These are phyloP conservation scores for Globisporangium nagaii DNA, from an alignment of 352 stramenopile genomes.

Conservation along the genomic window DNA sequence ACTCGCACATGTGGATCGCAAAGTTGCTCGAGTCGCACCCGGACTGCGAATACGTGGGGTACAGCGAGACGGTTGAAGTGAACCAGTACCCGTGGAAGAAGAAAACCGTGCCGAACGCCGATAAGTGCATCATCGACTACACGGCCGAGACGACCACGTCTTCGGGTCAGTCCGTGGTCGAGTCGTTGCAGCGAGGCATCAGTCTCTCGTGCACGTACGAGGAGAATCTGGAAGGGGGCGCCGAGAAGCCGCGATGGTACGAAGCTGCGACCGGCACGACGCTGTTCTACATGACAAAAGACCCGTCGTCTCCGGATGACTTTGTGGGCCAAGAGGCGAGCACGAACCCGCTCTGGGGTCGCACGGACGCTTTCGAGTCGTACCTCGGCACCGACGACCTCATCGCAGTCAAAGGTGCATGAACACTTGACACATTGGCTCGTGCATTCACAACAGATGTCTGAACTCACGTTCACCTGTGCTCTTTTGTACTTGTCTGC, in stretches of 20 bases:
- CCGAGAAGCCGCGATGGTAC: slow-evolving; percentile 86
- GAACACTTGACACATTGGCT: not conserved
- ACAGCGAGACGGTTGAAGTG: slow-evolving; percentile 88
- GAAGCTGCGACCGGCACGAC: slow-evolving; percentile 64
- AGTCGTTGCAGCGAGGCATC: slow-evolving; percentile 56
- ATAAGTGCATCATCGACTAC: slow-evolving; percentile 72
- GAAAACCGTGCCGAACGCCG: slow-evolving; percentile 69
- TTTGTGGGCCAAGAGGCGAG: slow-evolving; percentile 42
- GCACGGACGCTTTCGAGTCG: slow-evolving; percentile 35
- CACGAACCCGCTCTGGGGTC: slow-evolving; percentile 43
- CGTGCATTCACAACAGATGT: no score
- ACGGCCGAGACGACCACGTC: slow-evolving; percentile 20
- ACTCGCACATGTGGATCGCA: slow-evolving; percentile 90
- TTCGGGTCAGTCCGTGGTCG: slow-evolving; percentile 5
- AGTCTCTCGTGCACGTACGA: slow-evolving; percentile 90
- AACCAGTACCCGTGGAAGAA: slow-evolving; percentile 90
- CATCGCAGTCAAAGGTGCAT: slow-evolving; percentile 65
- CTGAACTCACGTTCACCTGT: not conserved
- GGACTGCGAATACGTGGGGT: slow-evolving; percentile 84
- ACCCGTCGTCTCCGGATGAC: slow-evolving; percentile 47
- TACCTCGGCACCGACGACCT: slow-evolving; percentile 63
- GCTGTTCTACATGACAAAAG: slow-evolving; percentile 88
- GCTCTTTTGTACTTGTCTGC: not conserved
- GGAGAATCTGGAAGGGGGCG: slow-evolving; percentile 69
- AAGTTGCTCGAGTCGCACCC: slow-evolving; percentile 95